phyloP scores from a whole-genome alignment of 495 filamentous ascomycete genomes.

The Penicillium atrosanguineum region DNA sequence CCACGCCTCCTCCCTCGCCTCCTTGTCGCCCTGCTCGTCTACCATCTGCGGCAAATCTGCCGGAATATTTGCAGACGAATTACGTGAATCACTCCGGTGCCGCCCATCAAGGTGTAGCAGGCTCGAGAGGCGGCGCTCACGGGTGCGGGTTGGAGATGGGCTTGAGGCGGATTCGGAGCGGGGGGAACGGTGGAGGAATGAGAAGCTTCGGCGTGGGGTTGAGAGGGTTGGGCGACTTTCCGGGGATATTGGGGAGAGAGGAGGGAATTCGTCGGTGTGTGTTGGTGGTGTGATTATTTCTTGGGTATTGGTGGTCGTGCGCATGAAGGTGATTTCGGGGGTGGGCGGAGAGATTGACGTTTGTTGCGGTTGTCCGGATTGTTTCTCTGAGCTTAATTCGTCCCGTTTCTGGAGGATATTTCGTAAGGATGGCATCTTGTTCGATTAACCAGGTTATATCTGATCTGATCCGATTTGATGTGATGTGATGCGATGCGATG shows the following conservation, averaged over 20 bases:
- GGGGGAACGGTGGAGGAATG: conserved; percentile 48
- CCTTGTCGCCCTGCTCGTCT: conserved; percentile 45
- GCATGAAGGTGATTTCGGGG: conserved; percentile 79
- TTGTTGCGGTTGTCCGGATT: not conserved
- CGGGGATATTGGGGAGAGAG: conserved; percentile 1
- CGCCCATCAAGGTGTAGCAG: conserved; percentile 62
- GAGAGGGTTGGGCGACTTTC: conserved; percentile 10
- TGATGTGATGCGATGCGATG: not conserved
- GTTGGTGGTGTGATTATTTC: conserved; percentile 70
- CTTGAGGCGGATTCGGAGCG: conserved; percentile 38
- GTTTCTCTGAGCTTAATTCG: conserved; percentile 31
- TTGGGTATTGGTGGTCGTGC: conserved; percentile 75
- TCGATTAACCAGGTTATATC: not conserved
- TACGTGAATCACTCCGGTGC: conserved; percentile 50
- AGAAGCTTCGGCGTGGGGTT: conserved; percentile 45
- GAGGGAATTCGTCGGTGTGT: conserved; percentile 35
- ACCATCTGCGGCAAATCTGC: conserved; percentile 72
- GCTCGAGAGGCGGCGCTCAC: conserved; percentile 59
- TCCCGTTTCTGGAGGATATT: conserved; percentile 75
- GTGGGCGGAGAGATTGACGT: conserved; percentile 28
- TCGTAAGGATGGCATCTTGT: conserved; percentile 65
- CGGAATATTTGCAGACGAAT: conserved; percentile 70
- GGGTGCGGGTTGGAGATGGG: conserved; percentile 24
- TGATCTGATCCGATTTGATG: not conserved
- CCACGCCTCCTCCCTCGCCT: conserved; percentile 64